Evolutionary conservation across 139 green algal species (phyloP).

Genomic region (Chlamydomonas sp.): DNA sequence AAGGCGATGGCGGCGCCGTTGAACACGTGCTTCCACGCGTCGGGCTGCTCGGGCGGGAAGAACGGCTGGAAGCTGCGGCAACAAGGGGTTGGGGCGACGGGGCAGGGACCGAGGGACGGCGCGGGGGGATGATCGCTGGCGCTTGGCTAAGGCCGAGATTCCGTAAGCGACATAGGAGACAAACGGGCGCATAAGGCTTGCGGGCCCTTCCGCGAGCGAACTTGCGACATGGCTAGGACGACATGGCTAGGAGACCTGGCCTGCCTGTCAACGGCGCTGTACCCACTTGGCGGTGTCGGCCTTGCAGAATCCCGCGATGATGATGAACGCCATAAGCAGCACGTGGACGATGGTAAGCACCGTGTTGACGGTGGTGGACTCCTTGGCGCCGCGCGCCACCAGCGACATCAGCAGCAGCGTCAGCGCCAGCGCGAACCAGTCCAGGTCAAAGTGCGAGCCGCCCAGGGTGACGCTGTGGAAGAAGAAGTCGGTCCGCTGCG

Average conservation of each 20-base stretch:
- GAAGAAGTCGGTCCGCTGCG: conserved; percentile 12
- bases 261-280: too few relatives aligned
- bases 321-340: conserved; percentile 56
- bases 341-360: conserved; percentile 51
- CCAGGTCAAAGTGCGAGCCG: not conserved
- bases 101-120: not conserved
- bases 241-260: not conserved
- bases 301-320: conserved; percentile 53
- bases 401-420: conserved; percentile 50
- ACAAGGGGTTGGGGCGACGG: not conserved
- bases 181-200: not conserved
- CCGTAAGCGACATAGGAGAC: too few relatives aligned
- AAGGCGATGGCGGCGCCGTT: conserved; percentile 72
- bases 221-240: not conserved
- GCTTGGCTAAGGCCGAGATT: not conserved
- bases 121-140: not conserved
- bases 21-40: conserved; percentile 41
- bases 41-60: not conserved
- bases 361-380: conserved; percentile 57
- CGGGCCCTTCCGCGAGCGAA: not conserved
- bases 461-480: not conserved
- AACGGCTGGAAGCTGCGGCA: conserved; percentile 40
- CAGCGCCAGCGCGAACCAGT: conserved; percentile 46
- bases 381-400: conserved; percentile 65
- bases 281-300: conserved; percentile 21